phyloP scores from a whole-genome alignment of 78 protist genomes.

The Acrasis kona region DNA sequence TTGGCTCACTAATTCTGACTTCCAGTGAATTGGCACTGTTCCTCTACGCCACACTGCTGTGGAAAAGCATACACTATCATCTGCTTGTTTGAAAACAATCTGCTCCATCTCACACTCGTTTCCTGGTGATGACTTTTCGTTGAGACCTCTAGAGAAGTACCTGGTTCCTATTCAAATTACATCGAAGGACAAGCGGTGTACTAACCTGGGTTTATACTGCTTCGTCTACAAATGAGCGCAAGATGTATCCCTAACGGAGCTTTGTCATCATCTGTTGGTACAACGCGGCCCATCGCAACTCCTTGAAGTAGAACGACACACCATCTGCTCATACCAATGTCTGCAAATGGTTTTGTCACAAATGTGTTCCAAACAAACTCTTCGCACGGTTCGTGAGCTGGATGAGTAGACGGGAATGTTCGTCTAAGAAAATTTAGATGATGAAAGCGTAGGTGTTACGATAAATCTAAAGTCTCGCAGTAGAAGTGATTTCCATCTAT shows the following conservation, averaged over 20 bases:
- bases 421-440: no score
- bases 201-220: not conserved
- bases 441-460: no score
- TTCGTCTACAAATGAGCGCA: not conserved
- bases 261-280: not conserved
- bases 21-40: slow-evolving; percentile 11
- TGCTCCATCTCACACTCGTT: slow-evolving; percentile 21
- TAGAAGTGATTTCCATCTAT: not conserved
- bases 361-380: slow-evolving; percentile 22
- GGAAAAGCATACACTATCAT: not conserved
- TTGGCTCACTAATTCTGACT: not conserved
- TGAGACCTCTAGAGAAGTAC: slow-evolving; percentile 2
- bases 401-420: slow-evolving; percentile 1
- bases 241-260: not conserved
- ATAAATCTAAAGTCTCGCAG: slow-evolving; percentile 6
- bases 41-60: slow-evolving; percentile 2
- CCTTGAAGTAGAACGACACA: slow-evolving; percentile 15
- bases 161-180: no score
- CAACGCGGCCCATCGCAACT: not conserved
- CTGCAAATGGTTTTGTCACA: not conserved
- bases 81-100: slow-evolving; percentile 3
- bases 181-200: no score
- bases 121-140: not conserved
- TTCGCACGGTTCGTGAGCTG: not conserved
- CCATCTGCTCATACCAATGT: not conserved